These are phyloP conservation scores for Pichia sp. DNA, from an alignment of 1,139 yeast species.

Conservation along the genomic window DNA sequence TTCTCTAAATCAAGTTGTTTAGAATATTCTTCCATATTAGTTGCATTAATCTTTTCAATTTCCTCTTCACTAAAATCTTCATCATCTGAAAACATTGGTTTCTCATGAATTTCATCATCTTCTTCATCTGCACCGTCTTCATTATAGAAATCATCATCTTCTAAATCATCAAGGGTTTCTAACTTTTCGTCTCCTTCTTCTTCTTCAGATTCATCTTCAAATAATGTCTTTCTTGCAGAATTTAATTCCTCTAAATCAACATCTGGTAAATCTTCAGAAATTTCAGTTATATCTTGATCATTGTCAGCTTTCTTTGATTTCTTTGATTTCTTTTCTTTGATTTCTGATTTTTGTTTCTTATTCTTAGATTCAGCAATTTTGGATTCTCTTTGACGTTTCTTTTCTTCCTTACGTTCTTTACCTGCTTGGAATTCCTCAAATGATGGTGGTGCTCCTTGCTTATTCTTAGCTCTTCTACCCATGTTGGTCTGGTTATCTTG, in stretches of 20 bases:
- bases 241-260: slow-evolving; percentile 61
- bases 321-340: slow-evolving; percentile 20
- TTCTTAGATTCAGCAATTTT: slow-evolving; percentile 17
- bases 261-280: slow-evolving; percentile 47
- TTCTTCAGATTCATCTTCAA: slow-evolving; percentile 61
- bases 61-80: slow-evolving; percentile 57
- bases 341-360: slow-evolving; percentile 11
- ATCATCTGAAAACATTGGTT: slow-evolving; percentile 82
- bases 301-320: slow-evolving; percentile 25
- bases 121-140: slow-evolving; percentile 36
- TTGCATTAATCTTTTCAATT: slow-evolving; percentile 71
- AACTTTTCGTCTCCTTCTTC: slow-evolving; percentile 38
- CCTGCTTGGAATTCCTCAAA: slow-evolving; percentile 70
- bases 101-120: slow-evolving; percentile 42
- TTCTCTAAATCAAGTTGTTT: slow-evolving; percentile 65
- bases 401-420: slow-evolving; percentile 38
- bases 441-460: slow-evolving; percentile 85
- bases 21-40: slow-evolving; percentile 81
- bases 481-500: slow-evolving; percentile 25
- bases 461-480: slow-evolving; percentile 91
- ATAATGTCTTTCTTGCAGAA: slow-evolving; percentile 64
- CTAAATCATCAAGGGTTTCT: slow-evolving; percentile 52
- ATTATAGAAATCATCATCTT: slow-evolving; percentile 22
- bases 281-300: slow-evolving; percentile 35
- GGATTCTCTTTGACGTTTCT: slow-evolving; percentile 28